Evolutionary conservation across 768 basidiomycete genomes (phyloP), one percentile per base, ranked within the genome.

Genomic region (Leccinum boreale): DNA sequence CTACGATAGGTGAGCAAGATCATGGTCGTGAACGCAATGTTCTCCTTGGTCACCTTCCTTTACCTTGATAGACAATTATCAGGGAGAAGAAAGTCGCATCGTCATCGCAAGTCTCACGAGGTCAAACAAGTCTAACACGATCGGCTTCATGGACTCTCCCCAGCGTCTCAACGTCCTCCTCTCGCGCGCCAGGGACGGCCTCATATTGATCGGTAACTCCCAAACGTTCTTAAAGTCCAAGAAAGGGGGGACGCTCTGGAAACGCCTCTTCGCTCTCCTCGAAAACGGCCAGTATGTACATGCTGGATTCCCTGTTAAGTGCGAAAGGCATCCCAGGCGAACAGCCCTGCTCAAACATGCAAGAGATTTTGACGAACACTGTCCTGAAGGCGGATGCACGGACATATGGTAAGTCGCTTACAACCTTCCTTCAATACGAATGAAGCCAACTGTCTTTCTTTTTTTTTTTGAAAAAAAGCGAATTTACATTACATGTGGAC

Each of bases 51-150:
- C 39, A 47, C 23, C 8, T 14, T 3, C 23, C 10, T 1, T 4
- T 39, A 11, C 15, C 2, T 4, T 39, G 33, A 12, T 52, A 87
- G 87, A 88, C 59, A 89, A 89, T 62, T 89, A 87, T 59, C 86
- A 89, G 62, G 87, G 87, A 5, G 87, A 89, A 62, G 86, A 88
- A 65, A 82, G 83, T 54, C 79, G 87, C 35, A 82, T 89, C 47
- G 85, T 89, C 26, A 72, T 89, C 29, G 75, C 77, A 4, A 82
- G 79, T 5, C 68, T 89, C 14, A 85, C 83, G 0, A 67, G 87
- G 44, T 86, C 85, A 65, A 87, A 89, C 58, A 4, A 70, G 0
- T 62, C 70, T 1, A 65, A 78, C 55, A 78, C 84, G 60, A 89
- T 88, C 36, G 87, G 86, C 0, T 88, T 88, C 71, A 86, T 88